Base-by-base conservation (phyloP, 2,329 filamentous ascomycete genomes). In the Talaromyces amestolkiae region DNA sequence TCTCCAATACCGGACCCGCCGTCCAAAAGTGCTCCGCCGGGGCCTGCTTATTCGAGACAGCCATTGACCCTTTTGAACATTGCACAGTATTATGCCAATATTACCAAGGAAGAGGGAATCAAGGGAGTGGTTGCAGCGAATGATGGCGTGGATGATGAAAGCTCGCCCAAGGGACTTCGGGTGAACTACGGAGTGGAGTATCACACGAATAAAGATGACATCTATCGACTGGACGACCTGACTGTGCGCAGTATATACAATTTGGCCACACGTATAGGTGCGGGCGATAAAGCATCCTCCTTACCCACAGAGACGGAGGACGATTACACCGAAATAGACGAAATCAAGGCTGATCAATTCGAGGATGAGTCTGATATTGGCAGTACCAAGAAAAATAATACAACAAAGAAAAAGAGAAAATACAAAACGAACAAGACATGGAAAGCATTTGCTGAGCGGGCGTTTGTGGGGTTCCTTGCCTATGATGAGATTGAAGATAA, bases 31-130 rank as follows among this genome's bases (percentile, higher is more conserved):
- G 79, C 89, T 8, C 87, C 87, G 6, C 94, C 94, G 0, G 95
- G 95, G 0, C 95, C 95, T 0, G 95, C 92, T 8, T 98, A 99
- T 78, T 92, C 89, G 22, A 88, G 90, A 8, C 95, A 99, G 75
- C 82, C 91, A 0, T 82, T 98, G 43, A 91, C 92, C 0, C 82
- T 93, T 68, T 84, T 90, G 3, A 88, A 91, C 5, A 97, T 92
- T 77, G 92, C 88, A 3, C 95, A 99, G 73, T 97, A 96, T 77
- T 97, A 88, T 77, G 93, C 94, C 67, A 99, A 99, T 76, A 81
- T 99, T n/a, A 98, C 94, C 0, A 81, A 87, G 66, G 89, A 97
- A 78, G 96, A 98, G 79, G 91, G 93, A 71, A 86, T 91, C 66
- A 83, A 88, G 58, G 73, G 77, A 1, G 66, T 66, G 39, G 63